Evolutionary conservation across 2,329 filamentous ascomycete genomes (phyloP).

Genomic region (Penicillium rolfsii): DNA sequence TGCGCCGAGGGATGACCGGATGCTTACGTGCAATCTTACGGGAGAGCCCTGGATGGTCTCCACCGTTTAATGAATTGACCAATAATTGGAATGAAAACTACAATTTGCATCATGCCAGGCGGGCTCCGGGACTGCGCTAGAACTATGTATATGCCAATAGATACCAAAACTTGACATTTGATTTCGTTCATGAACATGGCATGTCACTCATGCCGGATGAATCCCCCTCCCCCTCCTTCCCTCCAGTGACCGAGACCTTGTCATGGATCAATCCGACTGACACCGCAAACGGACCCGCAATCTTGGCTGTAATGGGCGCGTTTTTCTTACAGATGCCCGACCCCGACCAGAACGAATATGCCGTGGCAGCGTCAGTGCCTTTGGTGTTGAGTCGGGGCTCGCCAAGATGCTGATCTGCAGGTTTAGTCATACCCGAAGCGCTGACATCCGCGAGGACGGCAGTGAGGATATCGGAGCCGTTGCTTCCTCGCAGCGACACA

Average conservation of each 20-base stretch:
- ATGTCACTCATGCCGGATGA: background rate
- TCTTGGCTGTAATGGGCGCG: conserved; percentile 50
- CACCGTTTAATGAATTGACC: background rate
- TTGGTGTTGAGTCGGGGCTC: conserved; percentile 66
- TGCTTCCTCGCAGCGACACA: conserved; percentile 72
- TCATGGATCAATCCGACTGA: background rate
- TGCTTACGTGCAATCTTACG: background rate
- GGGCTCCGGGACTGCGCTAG: background rate
- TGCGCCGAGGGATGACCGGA: background rate
- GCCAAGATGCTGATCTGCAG: conserved; percentile 73
- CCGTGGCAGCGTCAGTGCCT: conserved; percentile 56
- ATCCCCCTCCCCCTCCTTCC: too few species aligned
- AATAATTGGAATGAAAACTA: background rate
- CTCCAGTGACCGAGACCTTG: background rate
- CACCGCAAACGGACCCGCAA: conserved; percentile 37
- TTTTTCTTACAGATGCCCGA: conserved; percentile 72
- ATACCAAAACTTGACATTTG: background rate
- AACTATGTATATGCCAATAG: too few species aligned
- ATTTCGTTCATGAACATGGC: background rate
- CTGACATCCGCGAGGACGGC: conserved; percentile 64
- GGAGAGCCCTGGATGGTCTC: background rate
- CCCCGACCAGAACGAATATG: conserved; percentile 74
- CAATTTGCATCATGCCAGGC: background rate
- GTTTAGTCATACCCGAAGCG: conserved; percentile 66
- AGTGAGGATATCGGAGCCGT: conserved; percentile 60